These are phyloP conservation scores for Anthracocystis walkeri DNA, from an alignment of 1,284 basidiomycete species.

Conservation along the genomic window DNA sequence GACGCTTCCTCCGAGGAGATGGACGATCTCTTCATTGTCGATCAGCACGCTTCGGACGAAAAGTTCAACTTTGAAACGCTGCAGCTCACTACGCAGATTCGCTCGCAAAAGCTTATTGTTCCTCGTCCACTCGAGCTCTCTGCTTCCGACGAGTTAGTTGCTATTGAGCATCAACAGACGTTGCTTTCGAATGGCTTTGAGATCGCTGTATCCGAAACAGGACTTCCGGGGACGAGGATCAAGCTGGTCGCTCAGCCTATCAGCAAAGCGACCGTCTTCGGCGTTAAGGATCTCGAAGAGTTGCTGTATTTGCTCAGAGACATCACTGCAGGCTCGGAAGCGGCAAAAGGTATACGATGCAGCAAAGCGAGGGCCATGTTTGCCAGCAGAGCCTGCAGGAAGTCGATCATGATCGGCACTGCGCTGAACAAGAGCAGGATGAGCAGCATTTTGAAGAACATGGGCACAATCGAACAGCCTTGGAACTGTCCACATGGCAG, in stretches of 20 bases:
- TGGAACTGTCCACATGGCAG: conserved; percentile 97
- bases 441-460: conserved; percentile 83
- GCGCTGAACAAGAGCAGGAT: conserved; percentile 82
- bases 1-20: conserved; percentile 22
- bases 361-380: conserved; percentile 96
- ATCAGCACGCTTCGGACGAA: conserved; percentile 82
- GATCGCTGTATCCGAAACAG: conserved; percentile 73
- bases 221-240: conserved; percentile 74
- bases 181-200: conserved; percentile 91
- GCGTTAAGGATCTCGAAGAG: conserved; percentile 88
- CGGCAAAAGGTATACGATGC: conserved; percentile 81
- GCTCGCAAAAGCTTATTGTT: conserved; percentile 85
- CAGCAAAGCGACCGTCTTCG: conserved; percentile 88
- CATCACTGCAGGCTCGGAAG: conserved; percentile 74
- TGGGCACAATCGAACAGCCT: conserved; percentile 95
- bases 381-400: conserved; percentile 92
- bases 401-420: conserved; percentile 95
- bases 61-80: conserved; percentile 98
- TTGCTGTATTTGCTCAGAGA: conserved; percentile 87
- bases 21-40: conserved; percentile 84
- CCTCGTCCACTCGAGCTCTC: conserved; percentile 84
- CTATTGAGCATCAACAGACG: conserved; percentile 84
- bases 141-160: conserved; percentile 88
- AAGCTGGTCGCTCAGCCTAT: conserved; percentile 85
- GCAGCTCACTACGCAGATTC: conserved; percentile 86